A percentile compares a stretch with the other conserved stretches of the same genome.
Conservation (phyloP, 2,329 filamentous ascomycete genomes). For the Colletotrichum cereale region DNA sequence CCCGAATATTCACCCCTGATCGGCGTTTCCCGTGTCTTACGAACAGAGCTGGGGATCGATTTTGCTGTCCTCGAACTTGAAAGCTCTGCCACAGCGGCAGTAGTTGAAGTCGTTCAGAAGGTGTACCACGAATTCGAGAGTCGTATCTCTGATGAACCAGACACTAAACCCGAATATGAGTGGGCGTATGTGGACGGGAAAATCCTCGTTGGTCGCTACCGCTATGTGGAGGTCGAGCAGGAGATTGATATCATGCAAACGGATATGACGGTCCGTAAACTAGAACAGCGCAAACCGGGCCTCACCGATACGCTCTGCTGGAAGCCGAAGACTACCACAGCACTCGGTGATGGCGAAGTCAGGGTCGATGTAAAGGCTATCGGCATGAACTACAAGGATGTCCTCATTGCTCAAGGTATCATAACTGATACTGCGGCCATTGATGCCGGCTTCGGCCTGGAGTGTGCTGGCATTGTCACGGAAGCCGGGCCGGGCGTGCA, state of each 20-base stretch:
- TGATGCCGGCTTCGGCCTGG: slow-evolving; percentile 44
- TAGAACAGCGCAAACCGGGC: slow-evolving; percentile 11
- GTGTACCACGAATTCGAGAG: slow-evolving; percentile 7
- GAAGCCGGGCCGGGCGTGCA: slow-evolving; percentile 41
- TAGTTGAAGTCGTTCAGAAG: neutral
- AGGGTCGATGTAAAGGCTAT: slow-evolving; percentile 14
- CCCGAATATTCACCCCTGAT: slow-evolving; percentile 41
- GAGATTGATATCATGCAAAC: slow-evolving; percentile 35
- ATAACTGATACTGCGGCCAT: slow-evolving; percentile 46
- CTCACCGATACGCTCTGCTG: slow-evolving; percentile 12
- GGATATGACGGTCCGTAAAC: neutral
- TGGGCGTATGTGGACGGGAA: slow-evolving; percentile 46
- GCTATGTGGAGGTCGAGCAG: slow-evolving; percentile 41
- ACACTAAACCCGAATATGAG: slow-evolving; percentile 46
- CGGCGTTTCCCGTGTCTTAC: slow-evolving; percentile 42
- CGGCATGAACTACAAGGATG: slow-evolving; percentile 34
- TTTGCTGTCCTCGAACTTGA: slow-evolving; percentile 20
- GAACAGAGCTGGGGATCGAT: slow-evolving; percentile 39
- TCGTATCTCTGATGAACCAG: slow-evolving; percentile 16
- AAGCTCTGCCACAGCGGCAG: neutral
- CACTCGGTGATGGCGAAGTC: slow-evolving; percentile 17
- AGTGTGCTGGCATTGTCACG: slow-evolving; percentile 31
- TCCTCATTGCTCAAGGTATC: slow-evolving; percentile 39
- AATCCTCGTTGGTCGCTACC: slow-evolving; percentile 44
- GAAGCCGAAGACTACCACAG: neutral